These are phyloP conservation scores for Scedosporium apiospermum DNA, from an alignment of 2,329 filamentous ascomycete genomes.

Conservation along the genomic window DNA sequence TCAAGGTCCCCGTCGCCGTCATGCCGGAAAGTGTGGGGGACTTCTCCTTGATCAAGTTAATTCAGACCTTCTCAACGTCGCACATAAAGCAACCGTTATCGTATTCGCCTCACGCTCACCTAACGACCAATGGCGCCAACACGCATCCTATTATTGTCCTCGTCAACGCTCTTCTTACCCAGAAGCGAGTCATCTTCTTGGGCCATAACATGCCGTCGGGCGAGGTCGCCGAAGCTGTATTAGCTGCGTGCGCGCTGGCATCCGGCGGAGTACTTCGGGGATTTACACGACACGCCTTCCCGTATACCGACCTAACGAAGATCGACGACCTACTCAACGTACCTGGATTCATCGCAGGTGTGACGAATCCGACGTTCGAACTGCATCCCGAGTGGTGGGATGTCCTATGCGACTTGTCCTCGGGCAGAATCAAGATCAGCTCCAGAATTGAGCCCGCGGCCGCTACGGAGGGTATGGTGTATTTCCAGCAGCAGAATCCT, in stretches of 20 bases:
- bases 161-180: slow-evolving; percentile 87
- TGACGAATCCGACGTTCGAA: slow-evolving; percentile 94
- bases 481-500: slow-evolving; percentile 76
- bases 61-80: slow-evolving; percentile 81
- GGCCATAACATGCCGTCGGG: slow-evolving; percentile 92
- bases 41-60: slow-evolving; percentile 94
- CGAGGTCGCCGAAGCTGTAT: slow-evolving; percentile 93
- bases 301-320: slow-evolving; percentile 95
- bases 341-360: slow-evolving; percentile 93
- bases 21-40: slow-evolving; percentile 95
- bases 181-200: slow-evolving; percentile 93
- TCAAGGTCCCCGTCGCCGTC: slow-evolving; percentile 89
- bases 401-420: slow-evolving; percentile 83
- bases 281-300: slow-evolving; percentile 93
- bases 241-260: slow-evolving; percentile 89
- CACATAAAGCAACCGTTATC: slow-evolving; percentile 77
- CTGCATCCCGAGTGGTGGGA: slow-evolving; percentile 98
- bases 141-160: slow-evolving; percentile 95
- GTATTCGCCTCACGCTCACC: slow-evolving; percentile 78
- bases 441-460: slow-evolving; percentile 73
- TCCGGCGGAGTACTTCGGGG: slow-evolving; percentile 88
- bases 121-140: slow-evolving; percentile 80
- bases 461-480: slow-evolving; percentile 73
- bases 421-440: slow-evolving; percentile 89
- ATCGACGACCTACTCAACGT: slow-evolving; percentile 94